Evolutionary conservation across 805 yeast species (phyloP).

Genomic region (Lachancea kluyveri): DNA sequence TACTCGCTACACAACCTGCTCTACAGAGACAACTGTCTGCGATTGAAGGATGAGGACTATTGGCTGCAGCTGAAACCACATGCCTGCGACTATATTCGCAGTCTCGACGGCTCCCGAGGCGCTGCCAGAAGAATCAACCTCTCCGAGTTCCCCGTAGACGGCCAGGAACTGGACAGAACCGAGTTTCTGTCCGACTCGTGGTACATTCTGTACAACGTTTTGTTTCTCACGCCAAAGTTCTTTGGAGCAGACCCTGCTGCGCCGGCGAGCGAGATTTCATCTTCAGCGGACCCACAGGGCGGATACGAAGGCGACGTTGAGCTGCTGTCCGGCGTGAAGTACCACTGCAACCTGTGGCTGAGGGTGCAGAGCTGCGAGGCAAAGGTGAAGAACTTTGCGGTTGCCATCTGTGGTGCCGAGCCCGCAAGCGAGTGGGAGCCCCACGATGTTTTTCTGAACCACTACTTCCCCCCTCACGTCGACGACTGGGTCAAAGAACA

Average conservation of each 20-base stretch:
- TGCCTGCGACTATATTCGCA: slow-evolving; percentile 3
- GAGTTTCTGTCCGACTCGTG: slow-evolving; percentile 7
- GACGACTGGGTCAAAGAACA: slow-evolving; percentile 5
- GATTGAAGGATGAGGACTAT: slow-evolving; percentile 3
- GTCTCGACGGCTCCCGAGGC: slow-evolving; percentile 4
- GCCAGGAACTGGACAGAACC: neutral
- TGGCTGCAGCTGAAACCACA: slow-evolving; percentile 1
- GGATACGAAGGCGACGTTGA: slow-evolving; percentile 3
- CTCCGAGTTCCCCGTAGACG: too few relatives aligned
- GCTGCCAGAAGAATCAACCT: slow-evolving; percentile 6
- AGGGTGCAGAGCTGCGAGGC: neutral
- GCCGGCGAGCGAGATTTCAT: neutral
- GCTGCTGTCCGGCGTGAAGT: neutral
- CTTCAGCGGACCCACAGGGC: neutral
- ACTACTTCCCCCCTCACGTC: slow-evolving; percentile 2
- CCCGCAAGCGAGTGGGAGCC: neutral
- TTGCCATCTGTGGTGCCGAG: neutral
- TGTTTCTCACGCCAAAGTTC: slow-evolving; percentile 6
- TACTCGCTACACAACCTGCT: slow-evolving; percentile 5
- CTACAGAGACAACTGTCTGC: slow-evolving; percentile 5
- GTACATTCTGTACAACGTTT: slow-evolving; percentile 6
- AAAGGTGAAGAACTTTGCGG: neutral
- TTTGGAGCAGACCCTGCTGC: slow-evolving; percentile 2
- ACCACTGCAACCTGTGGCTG: slow-evolving; percentile 1
- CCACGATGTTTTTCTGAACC: neutral